Conservation (phyloP, 495 filamentous ascomycete genomes). For the Podospora tetraspora region DNA sequence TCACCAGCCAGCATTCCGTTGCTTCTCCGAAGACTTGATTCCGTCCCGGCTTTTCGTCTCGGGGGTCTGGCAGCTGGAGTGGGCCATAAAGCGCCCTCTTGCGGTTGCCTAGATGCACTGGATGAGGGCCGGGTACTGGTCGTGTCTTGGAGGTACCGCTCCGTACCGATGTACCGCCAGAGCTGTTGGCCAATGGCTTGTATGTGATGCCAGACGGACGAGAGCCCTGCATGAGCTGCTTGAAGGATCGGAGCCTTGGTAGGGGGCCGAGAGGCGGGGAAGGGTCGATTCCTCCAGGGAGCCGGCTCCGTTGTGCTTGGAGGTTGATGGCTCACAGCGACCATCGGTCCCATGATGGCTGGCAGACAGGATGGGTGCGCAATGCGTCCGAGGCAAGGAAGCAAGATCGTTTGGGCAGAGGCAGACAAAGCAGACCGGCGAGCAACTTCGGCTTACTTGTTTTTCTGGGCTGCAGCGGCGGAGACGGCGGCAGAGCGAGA, state of each 20-base stretch:
- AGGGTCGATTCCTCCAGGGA: background rate
- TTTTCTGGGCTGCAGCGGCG: background rate
- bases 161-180: background rate
- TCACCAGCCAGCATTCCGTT: background rate
- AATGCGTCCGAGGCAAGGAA: background rate
- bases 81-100: background rate
- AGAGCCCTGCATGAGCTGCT: background rate
- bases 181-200: background rate
- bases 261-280: background rate
- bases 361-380: background rate
- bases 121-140: background rate
- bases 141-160: background rate
- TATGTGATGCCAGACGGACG: background rate
- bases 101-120: background rate
- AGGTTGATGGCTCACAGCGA: background rate
- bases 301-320: background rate
- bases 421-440: background rate
- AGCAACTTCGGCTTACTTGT: background rate
- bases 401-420: background rate
- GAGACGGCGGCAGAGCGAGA: background rate
- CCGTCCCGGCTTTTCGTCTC: background rate
- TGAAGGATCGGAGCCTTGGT: background rate
- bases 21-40: background rate
- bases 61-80: background rate
- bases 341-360: background rate